Conservation (phyloP, 805 yeast species). For the Candida oleophila region DNA sequence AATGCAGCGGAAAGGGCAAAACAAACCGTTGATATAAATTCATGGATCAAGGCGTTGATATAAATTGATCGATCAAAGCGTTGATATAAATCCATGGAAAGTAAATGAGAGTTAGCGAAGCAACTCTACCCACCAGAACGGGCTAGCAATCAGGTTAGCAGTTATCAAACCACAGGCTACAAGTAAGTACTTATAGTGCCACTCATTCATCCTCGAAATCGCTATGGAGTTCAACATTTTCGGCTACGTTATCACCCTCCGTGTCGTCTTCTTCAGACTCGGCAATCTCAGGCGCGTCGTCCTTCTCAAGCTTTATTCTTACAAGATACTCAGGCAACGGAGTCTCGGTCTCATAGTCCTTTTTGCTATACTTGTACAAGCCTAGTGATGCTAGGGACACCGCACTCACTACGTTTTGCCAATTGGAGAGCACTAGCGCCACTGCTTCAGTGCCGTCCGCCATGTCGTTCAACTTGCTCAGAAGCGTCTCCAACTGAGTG, state of each 20-base stretch:
- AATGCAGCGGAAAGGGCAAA: too few relatives aligned
- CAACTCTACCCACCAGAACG: too few relatives aligned
- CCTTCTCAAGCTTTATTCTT: conserved; percentile 52
- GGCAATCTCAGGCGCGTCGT: conserved; percentile 12
- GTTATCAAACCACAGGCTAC: too few relatives aligned
- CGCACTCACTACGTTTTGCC: conserved; percentile 62
- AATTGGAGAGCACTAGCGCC: conserved; percentile 56
- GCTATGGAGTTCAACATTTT: conserved; percentile 16
- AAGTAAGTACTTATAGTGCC: too few relatives aligned
- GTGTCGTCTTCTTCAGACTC: conserved; percentile 12
- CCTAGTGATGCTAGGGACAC: conserved; percentile 60
- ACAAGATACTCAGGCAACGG: conserved; percentile 70
- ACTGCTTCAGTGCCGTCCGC: conserved; percentile 61
- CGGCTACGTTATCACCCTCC: conserved; percentile 9
- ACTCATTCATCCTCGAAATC: conserved; percentile 35
- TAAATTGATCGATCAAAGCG: too few relatives aligned
- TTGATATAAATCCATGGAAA: too few relatives aligned
- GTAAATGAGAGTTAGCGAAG: too few relatives aligned
- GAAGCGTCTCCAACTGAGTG: conserved; percentile 46
- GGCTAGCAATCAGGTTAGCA: too few relatives aligned
- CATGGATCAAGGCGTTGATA: too few relatives aligned
- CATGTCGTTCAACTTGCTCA: conserved; percentile 47
- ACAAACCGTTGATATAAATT: too few relatives aligned
- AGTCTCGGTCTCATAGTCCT: conserved; percentile 39
- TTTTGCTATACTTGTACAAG: conserved; percentile 41